Evolutionary conservation across 768 basidiomycete species (phyloP).

Genomic region (Lactarius psammicola): DNA sequence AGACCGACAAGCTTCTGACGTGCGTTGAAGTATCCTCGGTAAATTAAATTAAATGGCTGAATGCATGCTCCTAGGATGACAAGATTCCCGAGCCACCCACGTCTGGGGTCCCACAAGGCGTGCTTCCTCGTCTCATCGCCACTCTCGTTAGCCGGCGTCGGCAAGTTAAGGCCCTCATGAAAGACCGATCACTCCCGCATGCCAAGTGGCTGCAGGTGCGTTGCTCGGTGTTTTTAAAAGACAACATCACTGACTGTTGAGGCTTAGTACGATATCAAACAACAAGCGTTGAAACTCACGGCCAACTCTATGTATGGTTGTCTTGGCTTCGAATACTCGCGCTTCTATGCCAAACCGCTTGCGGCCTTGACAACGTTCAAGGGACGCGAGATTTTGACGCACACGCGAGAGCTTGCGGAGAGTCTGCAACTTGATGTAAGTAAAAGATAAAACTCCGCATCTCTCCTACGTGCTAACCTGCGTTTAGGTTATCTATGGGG

Average conservation of each 20-base stretch:
- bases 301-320: slow-evolving; percentile 99
- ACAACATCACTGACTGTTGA: slow-evolving; percentile 8
- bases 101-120: slow-evolving; percentile 70
- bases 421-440: slow-evolving; percentile 84
- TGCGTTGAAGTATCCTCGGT: slow-evolving; percentile 27
- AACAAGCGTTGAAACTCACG: slow-evolving; percentile 94
- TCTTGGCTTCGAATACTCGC: slow-evolving; percentile 94
- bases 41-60: background rate
- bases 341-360: slow-evolving; percentile 96
- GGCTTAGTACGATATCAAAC: slow-evolving; percentile 90
- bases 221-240: background rate
- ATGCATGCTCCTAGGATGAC: slow-evolving; percentile 60
- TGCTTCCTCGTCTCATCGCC: slow-evolving; percentile 97
- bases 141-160: slow-evolving; percentile 87
- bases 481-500: slow-evolving; percentile 91
- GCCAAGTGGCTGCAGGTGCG: slow-evolving; percentile 82
- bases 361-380: slow-evolving; percentile 97
- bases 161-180: slow-evolving; percentile 93
- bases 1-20: slow-evolving; percentile 63
- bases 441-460: background rate
- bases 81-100: slow-evolving; percentile 87
- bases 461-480: slow-evolving; percentile 1
- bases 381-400: slow-evolving; percentile 94
- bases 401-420: slow-evolving; percentile 91
- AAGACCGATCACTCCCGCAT: slow-evolving; percentile 68